Conservation (phyloP, 176 grass and related monocot genomes). For the Carex scoparia region DNA sequence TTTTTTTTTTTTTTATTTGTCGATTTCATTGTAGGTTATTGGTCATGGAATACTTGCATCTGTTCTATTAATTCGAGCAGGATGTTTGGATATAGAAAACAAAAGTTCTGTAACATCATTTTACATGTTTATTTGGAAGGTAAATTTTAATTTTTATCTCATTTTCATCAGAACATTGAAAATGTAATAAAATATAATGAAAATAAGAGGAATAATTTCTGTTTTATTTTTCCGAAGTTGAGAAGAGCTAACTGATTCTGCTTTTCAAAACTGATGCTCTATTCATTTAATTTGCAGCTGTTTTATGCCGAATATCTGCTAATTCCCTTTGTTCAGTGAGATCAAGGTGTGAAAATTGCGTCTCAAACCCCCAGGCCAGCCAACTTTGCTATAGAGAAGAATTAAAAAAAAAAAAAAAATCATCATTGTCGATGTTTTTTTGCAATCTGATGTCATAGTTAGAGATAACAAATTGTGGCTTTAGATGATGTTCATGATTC, state of each 20-base stretch:
- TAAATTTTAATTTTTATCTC: not conserved
- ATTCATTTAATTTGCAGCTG: conserved; percentile 39
- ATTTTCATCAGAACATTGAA: not conserved
- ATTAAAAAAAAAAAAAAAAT: not conserved
- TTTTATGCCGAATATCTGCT: conserved; percentile 82
- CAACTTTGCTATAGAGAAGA: no score
- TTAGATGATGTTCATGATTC: not conserved
- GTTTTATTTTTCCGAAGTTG: not conserved
- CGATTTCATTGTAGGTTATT: conserved; percentile 32
- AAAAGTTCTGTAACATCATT: conserved; percentile 48
- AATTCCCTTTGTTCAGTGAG: conserved; percentile 63
- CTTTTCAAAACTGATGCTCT: not conserved
- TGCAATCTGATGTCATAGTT: not conserved
- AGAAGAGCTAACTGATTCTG: not conserved
- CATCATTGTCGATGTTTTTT: not conserved
- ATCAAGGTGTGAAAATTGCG: not conserved
- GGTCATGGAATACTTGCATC: conserved; percentile 60
- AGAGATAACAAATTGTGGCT: not conserved
- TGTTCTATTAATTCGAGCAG: conserved; percentile 42
- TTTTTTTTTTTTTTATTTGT: not conserved
- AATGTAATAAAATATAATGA: not conserved
- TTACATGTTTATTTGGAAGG: conserved; percentile 99
- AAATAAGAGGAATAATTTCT: not conserved
- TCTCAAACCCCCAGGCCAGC: not conserved
- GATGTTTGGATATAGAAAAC: conserved; percentile 26